phyloP scores from a whole-genome alignment of 805 yeast genomes.

The Starmerella lactis-condensi region DNA sequence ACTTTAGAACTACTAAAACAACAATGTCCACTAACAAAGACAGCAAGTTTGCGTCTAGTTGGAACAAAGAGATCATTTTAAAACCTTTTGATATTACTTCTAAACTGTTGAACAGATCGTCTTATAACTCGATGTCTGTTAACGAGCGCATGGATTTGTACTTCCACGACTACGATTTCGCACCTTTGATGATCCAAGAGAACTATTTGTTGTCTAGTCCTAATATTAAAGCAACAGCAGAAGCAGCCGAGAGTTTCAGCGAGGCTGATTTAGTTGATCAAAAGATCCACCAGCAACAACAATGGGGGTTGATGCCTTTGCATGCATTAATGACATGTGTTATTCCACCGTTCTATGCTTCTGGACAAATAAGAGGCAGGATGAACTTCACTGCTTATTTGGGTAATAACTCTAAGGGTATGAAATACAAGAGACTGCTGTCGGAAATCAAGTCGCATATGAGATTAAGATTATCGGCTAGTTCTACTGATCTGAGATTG shows the following conservation, averaged over 20 bases:
- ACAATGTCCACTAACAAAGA: constrained; percentile 44
- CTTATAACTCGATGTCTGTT: constrained; percentile 25
- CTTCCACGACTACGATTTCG: constrained; percentile 84
- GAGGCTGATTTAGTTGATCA: constrained; percentile 65
- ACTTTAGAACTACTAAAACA: constrained; percentile 59
- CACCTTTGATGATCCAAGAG: constrained; percentile 92
- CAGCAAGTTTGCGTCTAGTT: constrained; percentile 41
- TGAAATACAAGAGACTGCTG: constrained; percentile 57
- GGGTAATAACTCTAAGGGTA: constrained; percentile 73
- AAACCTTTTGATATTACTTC: constrained; percentile 84
- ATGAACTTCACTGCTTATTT: constrained; percentile 70
- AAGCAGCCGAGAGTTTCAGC: constrained; percentile 79
- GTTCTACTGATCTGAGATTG: constrained; percentile 53
- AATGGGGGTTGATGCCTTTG: constrained; percentile 82
- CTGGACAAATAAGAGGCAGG: constrained; percentile 52
- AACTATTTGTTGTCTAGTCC: constrained; percentile 48
- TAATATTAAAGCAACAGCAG: constrained; percentile 38
- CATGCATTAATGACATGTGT: constrained; percentile 79
- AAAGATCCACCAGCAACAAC: constrained; percentile 75
- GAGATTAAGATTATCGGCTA: constrained; percentile 59
- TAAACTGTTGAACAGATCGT: constrained; percentile 32
- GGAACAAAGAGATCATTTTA: constrained; percentile 80
- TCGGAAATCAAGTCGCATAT: constrained; percentile 84
- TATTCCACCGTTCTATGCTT: constrained; percentile 46
- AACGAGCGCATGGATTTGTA: constrained; percentile 75